phyloP scores from a whole-genome alignment of 148 eudicot genomes.

The Polygonum maritimum region DNA sequence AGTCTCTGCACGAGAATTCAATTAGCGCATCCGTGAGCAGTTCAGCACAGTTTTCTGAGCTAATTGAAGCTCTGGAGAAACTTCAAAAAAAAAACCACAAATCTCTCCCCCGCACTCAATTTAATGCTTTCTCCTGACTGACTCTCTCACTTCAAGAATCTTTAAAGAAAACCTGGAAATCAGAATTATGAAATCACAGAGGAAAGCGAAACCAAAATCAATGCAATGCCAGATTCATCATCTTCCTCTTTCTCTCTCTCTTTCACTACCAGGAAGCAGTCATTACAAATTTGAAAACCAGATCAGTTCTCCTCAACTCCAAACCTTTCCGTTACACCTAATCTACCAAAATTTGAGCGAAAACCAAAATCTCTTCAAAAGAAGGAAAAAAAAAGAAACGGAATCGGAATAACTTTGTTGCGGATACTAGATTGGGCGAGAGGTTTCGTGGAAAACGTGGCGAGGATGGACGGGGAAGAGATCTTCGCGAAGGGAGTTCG shows the following conservation, averaged over 20 bases:
- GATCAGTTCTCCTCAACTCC: not conserved
- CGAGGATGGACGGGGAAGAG: conserved; percentile 28
- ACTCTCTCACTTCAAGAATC: conserved; percentile 10
- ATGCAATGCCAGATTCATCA: conserved; percentile 7
- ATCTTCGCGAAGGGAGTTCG: conserved; percentile 11
- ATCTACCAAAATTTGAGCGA: not conserved
- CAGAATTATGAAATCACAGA: not conserved
- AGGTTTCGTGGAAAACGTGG: conserved; percentile 34
- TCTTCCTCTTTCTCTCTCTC: not conserved
- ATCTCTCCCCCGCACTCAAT: not conserved
- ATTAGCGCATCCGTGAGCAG: not conserved
- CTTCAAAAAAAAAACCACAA: not conserved
- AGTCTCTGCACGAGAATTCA: not conserved
- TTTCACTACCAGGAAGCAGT: not conserved
- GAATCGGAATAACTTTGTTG: conserved; percentile 13
- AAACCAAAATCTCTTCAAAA: not conserved
- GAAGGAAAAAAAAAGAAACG: not conserved
- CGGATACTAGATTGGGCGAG: not conserved
- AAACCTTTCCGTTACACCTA: not conserved
- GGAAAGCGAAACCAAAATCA: conserved; percentile 1
- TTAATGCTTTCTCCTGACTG: conserved; percentile 8
- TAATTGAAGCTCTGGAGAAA: conserved; percentile 5
- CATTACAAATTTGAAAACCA: conserved; percentile 4
- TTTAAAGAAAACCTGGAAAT: not conserved
- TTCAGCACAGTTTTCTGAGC: conserved; percentile 2